These are phyloP conservation scores for Betula pendula DNA, from an alignment of 306 rosid species.

Conservation along the genomic window DNA sequence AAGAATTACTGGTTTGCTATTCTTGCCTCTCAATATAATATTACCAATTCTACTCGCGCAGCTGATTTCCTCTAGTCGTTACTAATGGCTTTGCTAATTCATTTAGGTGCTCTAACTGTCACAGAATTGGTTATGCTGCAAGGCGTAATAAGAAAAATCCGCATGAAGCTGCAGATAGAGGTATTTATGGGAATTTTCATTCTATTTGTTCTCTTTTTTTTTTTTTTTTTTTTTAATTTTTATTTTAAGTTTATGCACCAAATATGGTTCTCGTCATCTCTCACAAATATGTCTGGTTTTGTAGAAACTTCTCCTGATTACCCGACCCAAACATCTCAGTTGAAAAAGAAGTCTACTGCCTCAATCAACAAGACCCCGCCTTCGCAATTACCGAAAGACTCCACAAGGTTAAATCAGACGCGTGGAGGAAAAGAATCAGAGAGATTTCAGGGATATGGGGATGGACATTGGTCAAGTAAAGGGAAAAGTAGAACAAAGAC, in stretches of 20 bases:
- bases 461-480: slow-evolving; percentile 26
- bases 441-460: slow-evolving; percentile 24
- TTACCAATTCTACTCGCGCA: slow-evolving; percentile 1
- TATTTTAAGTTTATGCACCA: not conserved
- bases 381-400: slow-evolving; percentile 25
- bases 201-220: slow-evolving; percentile 10
- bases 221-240: too few relatives aligned
- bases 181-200: slow-evolving; percentile 35
- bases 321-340: slow-evolving; percentile 39
- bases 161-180: slow-evolving; percentile 43
- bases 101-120: slow-evolving; percentile 59
- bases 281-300: slow-evolving; percentile 25
- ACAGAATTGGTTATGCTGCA: slow-evolving; percentile 80
- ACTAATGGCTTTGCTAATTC: slow-evolving; percentile 22
- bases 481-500: slow-evolving; percentile 24
- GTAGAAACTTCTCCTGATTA: slow-evolving; percentile 58
- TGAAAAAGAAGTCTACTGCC: slow-evolving; percentile 33
- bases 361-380: slow-evolving; percentile 44
- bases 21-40: slow-evolving; percentile 10
- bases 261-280: not conserved
- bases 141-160: slow-evolving; percentile 34
- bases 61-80: slow-evolving; percentile 9
- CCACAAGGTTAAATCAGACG: slow-evolving; percentile 36
- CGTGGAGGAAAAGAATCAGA: slow-evolving; percentile 36
- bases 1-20: slow-evolving; percentile 76